Evolutionary conservation across 2,329 filamentous ascomycete genomes (phyloP), one percentile per base, ranked within the genome.

Genomic region (Fonsecaea erecta): DNA sequence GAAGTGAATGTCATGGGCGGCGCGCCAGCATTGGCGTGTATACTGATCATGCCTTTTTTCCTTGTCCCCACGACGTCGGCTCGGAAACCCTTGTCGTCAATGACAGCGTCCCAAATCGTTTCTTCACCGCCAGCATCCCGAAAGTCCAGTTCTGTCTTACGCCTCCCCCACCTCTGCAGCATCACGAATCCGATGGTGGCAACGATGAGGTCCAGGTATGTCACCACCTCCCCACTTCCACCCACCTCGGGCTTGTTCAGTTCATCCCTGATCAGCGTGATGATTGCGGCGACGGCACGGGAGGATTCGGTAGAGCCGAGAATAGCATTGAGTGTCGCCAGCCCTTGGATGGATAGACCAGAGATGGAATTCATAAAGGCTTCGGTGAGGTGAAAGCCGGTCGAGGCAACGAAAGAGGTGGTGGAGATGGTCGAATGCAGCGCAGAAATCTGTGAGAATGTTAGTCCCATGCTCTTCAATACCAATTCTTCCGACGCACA

Each of bases 1-100:
- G 76, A 75, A 55, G 79, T 70, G 58, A 81, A 81, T 9, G 82
- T 82, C 85, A 88, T 68, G 84, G 84, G 67, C 78, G 82, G 73
- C 37, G 79, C 85, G 55, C 85, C 81, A 52, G 77, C 78, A 51
- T 66, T 60, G 26, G 70, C 66, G 6, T 54, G 57, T 74, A 76
- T 51, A 74, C 74, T 46, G 76, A 73, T 55, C 74, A 74, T 63
- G 75, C 76, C 40, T 60, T 70, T 64, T 51, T 66, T 62, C 52
- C 68, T 64, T 5, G 77, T 78, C n/a, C 77, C 78, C 18, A 82
- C 75, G 53, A 82, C 80, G 67, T 82, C 80, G 30, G 80, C 80
- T 62, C 80, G 75, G 52, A 77, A 69, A 4, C 80, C 80, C 65
- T 77, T 79, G 64, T 82, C 80, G 34, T 82, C 72, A 21, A 82